These are phyloP conservation scores for Gonapodya sp. DNA, from an alignment of 192 early-diverging fungal genomes.

Conservation along the genomic window DNA sequence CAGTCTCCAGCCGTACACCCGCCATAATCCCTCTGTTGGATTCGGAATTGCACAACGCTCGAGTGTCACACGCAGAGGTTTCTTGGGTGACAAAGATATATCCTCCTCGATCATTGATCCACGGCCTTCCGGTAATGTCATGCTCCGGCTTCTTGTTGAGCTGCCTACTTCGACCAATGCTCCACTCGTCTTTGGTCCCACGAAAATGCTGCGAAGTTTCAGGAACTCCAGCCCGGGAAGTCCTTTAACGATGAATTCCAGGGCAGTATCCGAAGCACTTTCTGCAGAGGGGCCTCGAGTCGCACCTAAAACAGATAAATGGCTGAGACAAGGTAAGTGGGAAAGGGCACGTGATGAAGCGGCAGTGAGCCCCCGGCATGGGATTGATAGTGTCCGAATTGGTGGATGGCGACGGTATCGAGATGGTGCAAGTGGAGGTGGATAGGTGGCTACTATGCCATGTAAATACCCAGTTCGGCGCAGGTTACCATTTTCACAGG, in stretches of 20 bases:
- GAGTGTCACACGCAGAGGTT: not conserved
- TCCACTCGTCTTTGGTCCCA: not conserved
- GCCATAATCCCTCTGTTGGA: not conserved
- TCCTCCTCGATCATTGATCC: no score
- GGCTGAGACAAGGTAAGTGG: not conserved
- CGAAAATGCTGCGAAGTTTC: not conserved
- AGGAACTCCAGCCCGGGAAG: not conserved
- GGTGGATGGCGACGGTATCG: not conserved
- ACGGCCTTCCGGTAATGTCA: not conserved
- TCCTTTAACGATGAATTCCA: not conserved
- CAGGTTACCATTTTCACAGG: no score
- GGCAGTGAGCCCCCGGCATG: not conserved
- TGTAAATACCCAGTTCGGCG: no score
- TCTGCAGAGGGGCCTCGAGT: not conserved
- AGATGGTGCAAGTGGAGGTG: not conserved
- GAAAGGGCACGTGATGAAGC: not conserved
- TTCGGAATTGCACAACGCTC: not conserved
- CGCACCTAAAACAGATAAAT: not conserved
- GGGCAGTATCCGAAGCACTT: not conserved
- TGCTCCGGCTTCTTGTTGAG: no score
- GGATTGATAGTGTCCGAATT: not conserved
- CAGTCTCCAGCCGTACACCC: not conserved
- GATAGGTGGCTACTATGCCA: not conserved
- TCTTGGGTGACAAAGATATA: no score
- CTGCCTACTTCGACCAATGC: not conserved